phyloP scores from a whole-genome alignment of 2,329 filamentous ascomycete genomes.

The Ceratocystis papillata region DNA sequence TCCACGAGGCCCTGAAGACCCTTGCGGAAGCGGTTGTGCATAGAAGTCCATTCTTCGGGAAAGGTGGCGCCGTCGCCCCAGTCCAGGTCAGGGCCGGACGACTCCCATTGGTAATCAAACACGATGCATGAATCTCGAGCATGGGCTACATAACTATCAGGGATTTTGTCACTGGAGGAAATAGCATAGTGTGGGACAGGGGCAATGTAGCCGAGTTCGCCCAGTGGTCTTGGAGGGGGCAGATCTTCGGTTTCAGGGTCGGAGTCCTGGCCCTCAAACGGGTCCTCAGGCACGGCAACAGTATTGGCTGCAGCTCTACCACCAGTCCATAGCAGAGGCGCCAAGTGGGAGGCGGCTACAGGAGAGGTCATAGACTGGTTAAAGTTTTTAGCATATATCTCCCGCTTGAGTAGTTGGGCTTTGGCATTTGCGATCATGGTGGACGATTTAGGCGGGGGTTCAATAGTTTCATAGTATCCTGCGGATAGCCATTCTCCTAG shows the following conservation, averaged over 20 bases:
- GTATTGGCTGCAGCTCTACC: constrained; percentile 13
- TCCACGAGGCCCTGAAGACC: constrained; percentile 69
- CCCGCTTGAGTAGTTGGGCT: constrained; percentile 67
- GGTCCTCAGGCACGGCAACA: constrained; percentile 20
- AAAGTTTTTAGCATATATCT: constrained; percentile 50
- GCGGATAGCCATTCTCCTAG: constrained; percentile 92
- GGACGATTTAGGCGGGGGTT: constrained; percentile 71
- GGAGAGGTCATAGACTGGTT: constrained; percentile 24
- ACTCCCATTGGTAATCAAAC: constrained; percentile 95
- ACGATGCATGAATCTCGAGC: constrained; percentile 75
- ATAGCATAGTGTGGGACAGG: constrained; percentile 77
- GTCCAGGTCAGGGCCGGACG: constrained; percentile 61
- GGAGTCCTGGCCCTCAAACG: constrained; percentile 20
- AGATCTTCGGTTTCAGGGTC: constrained; percentile 20
- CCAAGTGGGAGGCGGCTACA: constrained; percentile 15
- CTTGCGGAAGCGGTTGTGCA: constrained; percentile 81
- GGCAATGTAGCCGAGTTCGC: constrained; percentile 47
- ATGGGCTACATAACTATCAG: constrained; percentile 78
- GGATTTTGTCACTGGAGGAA: constrained; percentile 68
- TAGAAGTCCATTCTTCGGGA: constrained; percentile 88
- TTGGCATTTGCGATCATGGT: constrained; percentile 86
- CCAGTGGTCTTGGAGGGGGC: constrained; percentile 28
- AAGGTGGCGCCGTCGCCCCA: constrained; percentile 85
- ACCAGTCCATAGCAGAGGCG: constrained; percentile 22
- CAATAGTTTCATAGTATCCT: constrained; percentile 87